phyloP scores from a whole-genome alignment of 371 early-diverging fungal species.

The Coemansia sp. region DNA sequence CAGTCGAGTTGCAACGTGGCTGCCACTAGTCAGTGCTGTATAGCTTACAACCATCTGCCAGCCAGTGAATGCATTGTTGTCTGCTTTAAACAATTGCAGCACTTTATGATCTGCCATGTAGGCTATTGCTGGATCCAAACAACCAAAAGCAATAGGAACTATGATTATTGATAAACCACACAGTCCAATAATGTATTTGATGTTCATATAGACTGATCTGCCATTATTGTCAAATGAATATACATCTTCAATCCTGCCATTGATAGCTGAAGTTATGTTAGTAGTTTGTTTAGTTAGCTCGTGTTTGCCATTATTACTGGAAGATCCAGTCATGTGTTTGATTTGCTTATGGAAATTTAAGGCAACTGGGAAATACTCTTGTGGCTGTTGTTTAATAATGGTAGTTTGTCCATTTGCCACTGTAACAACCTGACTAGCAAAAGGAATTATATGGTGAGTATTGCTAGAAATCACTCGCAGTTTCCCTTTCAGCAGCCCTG shows the following conservation, averaged over 20 bases:
- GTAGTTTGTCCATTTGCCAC: constrained; percentile 61
- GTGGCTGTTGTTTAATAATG: constrained; percentile 5
- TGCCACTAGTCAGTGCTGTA: background rate
- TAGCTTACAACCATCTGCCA: background rate
- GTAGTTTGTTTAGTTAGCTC: no score
- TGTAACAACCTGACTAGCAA: constrained; percentile 57
- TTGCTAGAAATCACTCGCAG: constrained; percentile 54
- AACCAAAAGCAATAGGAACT: background rate
- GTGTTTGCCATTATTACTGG: no score
- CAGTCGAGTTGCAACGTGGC: background rate
- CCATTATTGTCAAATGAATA: background rate
- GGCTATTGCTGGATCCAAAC: background rate
- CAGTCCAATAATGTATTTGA: no score
- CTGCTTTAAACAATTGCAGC: background rate
- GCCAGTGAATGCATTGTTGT: background rate
- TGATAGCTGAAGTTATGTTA: no score
- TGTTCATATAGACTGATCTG: no score
- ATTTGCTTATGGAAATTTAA: no score
- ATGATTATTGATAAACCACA: no score
- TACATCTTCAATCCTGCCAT: no score
- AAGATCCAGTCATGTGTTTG: no score
- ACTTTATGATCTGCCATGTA: background rate
- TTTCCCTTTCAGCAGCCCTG: constrained; percentile 60
- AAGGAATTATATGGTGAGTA: constrained; percentile 55
- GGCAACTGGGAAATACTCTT: background rate